Conservation (phyloP, 768 basidiomycete species). For the Candolleomyces aberdarensis region DNA sequence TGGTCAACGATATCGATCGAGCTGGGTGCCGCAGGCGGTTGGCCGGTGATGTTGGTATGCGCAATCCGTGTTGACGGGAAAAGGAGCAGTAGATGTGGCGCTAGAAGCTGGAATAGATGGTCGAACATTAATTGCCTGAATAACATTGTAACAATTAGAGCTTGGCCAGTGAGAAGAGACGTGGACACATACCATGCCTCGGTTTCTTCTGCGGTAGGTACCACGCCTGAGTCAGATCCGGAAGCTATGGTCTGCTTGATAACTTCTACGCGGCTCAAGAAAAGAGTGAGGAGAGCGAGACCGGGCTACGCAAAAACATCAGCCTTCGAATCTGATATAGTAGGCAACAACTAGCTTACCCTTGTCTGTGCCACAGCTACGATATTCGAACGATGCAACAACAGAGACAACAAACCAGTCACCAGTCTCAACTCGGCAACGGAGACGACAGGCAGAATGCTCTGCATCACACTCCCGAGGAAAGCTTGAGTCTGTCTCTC, state of each 20-base stretch:
- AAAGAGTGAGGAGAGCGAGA: slow-evolving; percentile 83
- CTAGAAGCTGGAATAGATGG: slow-evolving; percentile 77
- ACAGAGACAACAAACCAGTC: slow-evolving; percentile 79
- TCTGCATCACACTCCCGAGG: slow-evolving; percentile 80
- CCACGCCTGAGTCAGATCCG: slow-evolving; percentile 50
- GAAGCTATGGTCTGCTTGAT: slow-evolving; percentile 70
- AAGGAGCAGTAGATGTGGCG: slow-evolving; percentile 70
- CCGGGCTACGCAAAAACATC: slow-evolving; percentile 62
- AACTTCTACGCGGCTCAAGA: slow-evolving; percentile 90
- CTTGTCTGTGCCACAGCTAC: slow-evolving; percentile 72
- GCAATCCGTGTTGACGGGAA: slow-evolving; percentile 87
- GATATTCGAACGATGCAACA: slow-evolving; percentile 78
- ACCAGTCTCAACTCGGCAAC: slow-evolving; percentile 78
- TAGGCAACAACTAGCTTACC: slow-evolving; percentile 42
- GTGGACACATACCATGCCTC: slow-evolving; percentile 57
- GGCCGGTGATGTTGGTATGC: slow-evolving; percentile 26
- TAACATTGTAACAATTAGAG: slow-evolving; percentile 4
- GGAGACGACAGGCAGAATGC: slow-evolving; percentile 78
- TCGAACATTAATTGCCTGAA: slow-evolving; percentile 85
- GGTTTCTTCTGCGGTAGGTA: slow-evolving; percentile 68
- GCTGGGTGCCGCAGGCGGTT: slow-evolving; percentile 29
- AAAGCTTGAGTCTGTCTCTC: slow-evolving; percentile 92
- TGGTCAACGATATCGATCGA: slow-evolving; percentile 73
- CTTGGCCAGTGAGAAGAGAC: not conserved
- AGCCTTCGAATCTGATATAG: not conserved